Evolutionary conservation across 2,329 filamentous ascomycete species (phyloP), one percentile per base, ranked within the genome.

Genomic region (Venturia asperata): DNA sequence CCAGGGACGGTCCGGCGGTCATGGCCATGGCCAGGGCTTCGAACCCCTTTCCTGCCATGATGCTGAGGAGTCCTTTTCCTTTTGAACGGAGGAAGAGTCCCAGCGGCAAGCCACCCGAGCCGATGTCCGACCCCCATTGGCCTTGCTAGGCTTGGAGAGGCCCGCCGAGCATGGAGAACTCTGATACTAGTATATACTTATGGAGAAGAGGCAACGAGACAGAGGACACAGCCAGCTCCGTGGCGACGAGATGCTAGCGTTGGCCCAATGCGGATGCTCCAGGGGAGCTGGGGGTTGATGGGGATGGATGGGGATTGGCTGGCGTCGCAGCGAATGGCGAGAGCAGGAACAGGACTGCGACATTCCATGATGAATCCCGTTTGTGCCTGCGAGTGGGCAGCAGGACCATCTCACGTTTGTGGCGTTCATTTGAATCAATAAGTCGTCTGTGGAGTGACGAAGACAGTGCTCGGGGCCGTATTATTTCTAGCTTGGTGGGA

Each of bases 341-440:
- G 30, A 1, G 19, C 52, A 56, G 52, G 24, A 56, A n/a, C 13
- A 19, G 2, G 27, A 37, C 52, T 56, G 30, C 49, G 24, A 30
- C 49, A n/a, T n/a, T n/a, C n/a, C n/a, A n/a, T n/a, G n/a, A n/a
- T n/a, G n/a, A n/a, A n/a, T n/a, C n/a, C n/a, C n/a, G n/a, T n/a
- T n/a, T n/a, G n/a, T n/a, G n/a, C n/a, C n/a, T n/a, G n/a, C n/a
- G n/a, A n/a, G n/a, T n/a, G n/a, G n/a, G n/a, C 3, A 24, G 7
- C 3, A n/a, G 15, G 19, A 7, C 3, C 21, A 5, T 17, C 17
- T n/a, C 17, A 15, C 13, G 24, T 17, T n/a, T 56, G 52, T 56
- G 52, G 52, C 52, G 27, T 58, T 58, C 37, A 58, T 58, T 58
- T 58, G 52, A 37, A 34, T 37, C 30, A 58, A 58, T 58, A 58